phyloP scores from a whole-genome alignment of 345 rosid species.

The Lumnitzera racemosa region DNA sequence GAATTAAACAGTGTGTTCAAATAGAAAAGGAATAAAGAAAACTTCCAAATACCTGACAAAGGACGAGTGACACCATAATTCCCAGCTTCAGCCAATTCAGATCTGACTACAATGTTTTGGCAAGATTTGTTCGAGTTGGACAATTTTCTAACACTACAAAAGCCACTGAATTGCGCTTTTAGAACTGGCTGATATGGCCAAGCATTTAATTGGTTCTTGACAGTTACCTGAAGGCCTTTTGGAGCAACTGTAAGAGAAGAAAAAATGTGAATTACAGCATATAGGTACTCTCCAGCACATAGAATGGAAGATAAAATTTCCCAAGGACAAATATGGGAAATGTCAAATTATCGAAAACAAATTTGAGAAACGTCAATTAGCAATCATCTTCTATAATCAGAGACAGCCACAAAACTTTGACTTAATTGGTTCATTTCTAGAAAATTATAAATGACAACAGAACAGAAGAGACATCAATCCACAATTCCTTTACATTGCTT shows the following conservation, averaged over 20 bases:
- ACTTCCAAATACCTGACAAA: slow-evolving; percentile 46
- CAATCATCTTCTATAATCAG: too few relatives aligned
- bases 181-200: slow-evolving; percentile 15
- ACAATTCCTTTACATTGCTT: too few relatives aligned
- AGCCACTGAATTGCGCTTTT: slow-evolving; percentile 20
- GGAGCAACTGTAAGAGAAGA: slow-evolving; percentile 23
- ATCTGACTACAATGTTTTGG: slow-evolving; percentile 34
- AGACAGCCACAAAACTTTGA: too few relatives aligned
- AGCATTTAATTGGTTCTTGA: slow-evolving; percentile 21
- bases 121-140: slow-evolving; percentile 15
- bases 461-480: too few relatives aligned
- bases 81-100: slow-evolving; percentile 59
- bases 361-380: too few relatives aligned
- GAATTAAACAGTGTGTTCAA: slow-evolving; percentile 9
- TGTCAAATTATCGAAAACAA: too few relatives aligned
- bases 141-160: slow-evolving; percentile 19
- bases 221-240: slow-evolving; percentile 16
- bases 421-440: too few relatives aligned
- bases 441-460: too few relatives aligned
- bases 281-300: too few relatives aligned
- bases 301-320: too few relatives aligned
- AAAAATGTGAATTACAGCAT: too few relatives aligned
- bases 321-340: too few relatives aligned
- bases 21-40: slow-evolving; percentile 1
- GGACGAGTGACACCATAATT: slow-evolving; percentile 34